phyloP scores from a whole-genome alignment of 176 grass and related monocot species.

The Luzula sylvatica region DNA sequence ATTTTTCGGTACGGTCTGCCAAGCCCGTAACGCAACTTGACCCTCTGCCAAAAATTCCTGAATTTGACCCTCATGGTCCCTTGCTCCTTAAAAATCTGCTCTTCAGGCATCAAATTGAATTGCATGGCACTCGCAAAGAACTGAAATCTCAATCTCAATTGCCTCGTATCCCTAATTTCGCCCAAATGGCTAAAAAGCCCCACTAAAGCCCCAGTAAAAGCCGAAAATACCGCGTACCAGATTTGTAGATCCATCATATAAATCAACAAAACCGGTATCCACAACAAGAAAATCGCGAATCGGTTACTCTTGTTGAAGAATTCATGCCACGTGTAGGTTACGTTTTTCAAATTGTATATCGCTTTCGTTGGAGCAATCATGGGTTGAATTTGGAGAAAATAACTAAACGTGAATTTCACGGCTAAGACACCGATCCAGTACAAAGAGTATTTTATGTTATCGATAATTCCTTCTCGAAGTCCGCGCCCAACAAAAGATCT shows the following conservation, averaged over 20 bases:
- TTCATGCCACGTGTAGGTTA: conserved; percentile 63
- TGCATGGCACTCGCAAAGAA: conserved; percentile 95
- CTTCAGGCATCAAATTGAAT: conserved; percentile 93
- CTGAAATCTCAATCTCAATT: conserved; percentile 78
- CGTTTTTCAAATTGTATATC: conserved; percentile 33
- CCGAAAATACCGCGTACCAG: conserved; percentile 88
- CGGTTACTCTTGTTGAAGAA: conserved; percentile 75
- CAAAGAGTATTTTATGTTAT: conserved; percentile 63
- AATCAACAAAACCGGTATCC: conserved; percentile 81
- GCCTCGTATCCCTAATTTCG: conserved; percentile 79
- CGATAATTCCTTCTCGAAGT: conserved; percentile 58
- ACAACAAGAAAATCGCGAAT: conserved; percentile 57
- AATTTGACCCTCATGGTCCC: conserved; percentile 45
- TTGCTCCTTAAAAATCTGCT: conserved; percentile 46
- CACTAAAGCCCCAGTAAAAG: conserved; percentile 62
- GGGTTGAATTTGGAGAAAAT: conserved; percentile 81
- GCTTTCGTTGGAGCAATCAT: conserved; percentile 70
- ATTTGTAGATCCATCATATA: conserved; percentile 99
- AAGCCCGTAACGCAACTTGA: conserved; percentile 81
- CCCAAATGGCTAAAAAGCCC: conserved; percentile 79
- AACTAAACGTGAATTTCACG: conserved; percentile 81
- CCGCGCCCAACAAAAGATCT: conserved; percentile 79
- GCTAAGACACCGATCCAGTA: conserved; percentile 69
- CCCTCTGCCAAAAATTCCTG: conserved; percentile 61
- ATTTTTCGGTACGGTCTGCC: conserved; percentile 80